A percentile compares a stretch with the other conserved stretches of the same genome.
Conservation (phyloP, 768 basidiomycete genomes). For the Boletus reticuloceps region DNA sequence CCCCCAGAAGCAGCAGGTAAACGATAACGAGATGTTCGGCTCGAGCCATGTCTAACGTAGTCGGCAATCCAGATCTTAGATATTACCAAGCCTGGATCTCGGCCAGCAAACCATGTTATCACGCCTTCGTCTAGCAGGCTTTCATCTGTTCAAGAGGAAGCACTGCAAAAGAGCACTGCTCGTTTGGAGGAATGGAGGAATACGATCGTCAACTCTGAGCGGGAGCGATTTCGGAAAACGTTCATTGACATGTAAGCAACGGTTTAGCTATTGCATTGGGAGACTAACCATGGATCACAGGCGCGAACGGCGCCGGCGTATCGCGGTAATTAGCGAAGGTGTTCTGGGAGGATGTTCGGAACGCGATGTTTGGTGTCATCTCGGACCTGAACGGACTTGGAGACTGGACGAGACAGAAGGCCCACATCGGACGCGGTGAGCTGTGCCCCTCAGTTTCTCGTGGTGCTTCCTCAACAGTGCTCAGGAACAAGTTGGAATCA, state of each 20-base stretch:
- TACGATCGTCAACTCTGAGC: conserved; percentile 64
- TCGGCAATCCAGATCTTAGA: conserved; percentile 50
- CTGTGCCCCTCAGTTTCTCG: neutral
- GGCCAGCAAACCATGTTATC: neutral
- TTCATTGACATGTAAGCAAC: conserved; percentile 64
- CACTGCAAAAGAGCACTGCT: conserved; percentile 58
- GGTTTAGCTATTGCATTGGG: neutral
- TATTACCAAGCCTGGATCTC: conserved; percentile 40
- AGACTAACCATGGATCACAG: conserved; percentile 36
- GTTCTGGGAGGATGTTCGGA: conserved; percentile 63
- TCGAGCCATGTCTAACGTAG: conserved; percentile 1
- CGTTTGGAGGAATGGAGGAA: conserved; percentile 74
- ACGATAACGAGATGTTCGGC: neutral
- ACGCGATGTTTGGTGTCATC: conserved; percentile 77
- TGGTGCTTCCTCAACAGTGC: conserved; percentile 1
- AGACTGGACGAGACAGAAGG: conserved; percentile 90
- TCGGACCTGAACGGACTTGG: conserved; percentile 55
- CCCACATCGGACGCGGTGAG: conserved; percentile 79
- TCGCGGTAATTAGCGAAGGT: conserved; percentile 60
- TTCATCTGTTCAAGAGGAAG: conserved; percentile 26
- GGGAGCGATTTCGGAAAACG: conserved; percentile 68
- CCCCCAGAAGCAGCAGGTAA: conserved; percentile 72
- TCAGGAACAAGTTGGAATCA: conserved; percentile 76
- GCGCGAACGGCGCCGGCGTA: conserved; percentile 73
- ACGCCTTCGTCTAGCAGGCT: conserved; percentile 14